phyloP scores from a whole-genome alignment of 2,329 filamentous ascomycete genomes.

The Claviceps sp. region DNA sequence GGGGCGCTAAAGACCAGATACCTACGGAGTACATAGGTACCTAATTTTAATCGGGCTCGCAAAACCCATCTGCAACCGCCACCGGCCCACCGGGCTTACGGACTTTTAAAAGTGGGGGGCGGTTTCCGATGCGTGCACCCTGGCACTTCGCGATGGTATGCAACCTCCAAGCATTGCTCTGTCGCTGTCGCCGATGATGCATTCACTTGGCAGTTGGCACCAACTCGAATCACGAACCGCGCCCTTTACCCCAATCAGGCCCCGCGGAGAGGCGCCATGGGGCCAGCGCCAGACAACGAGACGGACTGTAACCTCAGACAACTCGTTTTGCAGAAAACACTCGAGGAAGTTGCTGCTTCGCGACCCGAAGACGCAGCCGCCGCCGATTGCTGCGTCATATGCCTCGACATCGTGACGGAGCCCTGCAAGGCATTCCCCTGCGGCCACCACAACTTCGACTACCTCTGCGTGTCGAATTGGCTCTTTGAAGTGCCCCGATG shows the following conservation, averaged over 20 bases:
- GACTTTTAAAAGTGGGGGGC: too few relatives aligned
- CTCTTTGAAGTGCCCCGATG: conserved; percentile 58
- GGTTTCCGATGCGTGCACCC: too few relatives aligned
- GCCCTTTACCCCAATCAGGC: too few relatives aligned
- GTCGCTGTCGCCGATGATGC: not conserved
- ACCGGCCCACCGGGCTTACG: too few relatives aligned
- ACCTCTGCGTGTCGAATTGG: conserved; percentile 73
- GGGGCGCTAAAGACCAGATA: too few relatives aligned
- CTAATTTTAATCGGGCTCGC: too few relatives aligned
- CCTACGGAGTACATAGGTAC: too few relatives aligned
- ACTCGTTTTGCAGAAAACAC: conserved; percentile 29
- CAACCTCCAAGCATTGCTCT: too few relatives aligned
- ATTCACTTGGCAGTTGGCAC: not conserved
- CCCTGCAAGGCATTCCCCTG: conserved; percentile 62
- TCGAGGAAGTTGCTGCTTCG: conserved; percentile 26
- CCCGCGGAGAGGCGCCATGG: not conserved
- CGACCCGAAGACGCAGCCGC: conserved; percentile 10
- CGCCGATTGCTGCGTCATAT: conserved; percentile 63
- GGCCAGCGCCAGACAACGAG: not conserved
- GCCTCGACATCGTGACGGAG: conserved; percentile 63
- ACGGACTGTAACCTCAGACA: conserved; percentile 24
- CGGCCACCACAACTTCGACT: conserved; percentile 71
- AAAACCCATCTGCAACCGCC: too few relatives aligned
- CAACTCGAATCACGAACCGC: not conserved
- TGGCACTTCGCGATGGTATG: too few relatives aligned